Conservation (phyloP, 495 filamentous ascomycete species). For the Hamigera avellanea region DNA sequence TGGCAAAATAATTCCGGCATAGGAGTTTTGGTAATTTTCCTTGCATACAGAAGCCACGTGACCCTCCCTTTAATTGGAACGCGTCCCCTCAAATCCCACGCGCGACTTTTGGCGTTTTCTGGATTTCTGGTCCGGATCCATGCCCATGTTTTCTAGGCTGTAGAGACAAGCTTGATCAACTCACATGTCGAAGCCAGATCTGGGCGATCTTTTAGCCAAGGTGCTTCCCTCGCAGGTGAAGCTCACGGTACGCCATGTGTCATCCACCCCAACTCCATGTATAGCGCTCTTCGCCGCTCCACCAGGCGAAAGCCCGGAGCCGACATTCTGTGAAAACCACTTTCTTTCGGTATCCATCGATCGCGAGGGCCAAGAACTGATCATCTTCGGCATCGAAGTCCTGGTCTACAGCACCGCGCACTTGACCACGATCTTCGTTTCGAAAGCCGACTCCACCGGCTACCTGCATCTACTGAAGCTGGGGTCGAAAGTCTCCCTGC, state of each 20-base stretch:
- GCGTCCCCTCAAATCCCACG: background rate
- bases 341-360: constrained; percentile 67
- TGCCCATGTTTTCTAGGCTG: background rate
- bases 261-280: constrained; percentile 65
- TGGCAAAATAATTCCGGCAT: background rate
- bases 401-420: constrained; percentile 59
- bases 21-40: no score
- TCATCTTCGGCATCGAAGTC: constrained; percentile 58
- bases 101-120: background rate
- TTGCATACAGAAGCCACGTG: background rate
- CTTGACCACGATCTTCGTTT: constrained; percentile 82
- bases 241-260: constrained; percentile 76
- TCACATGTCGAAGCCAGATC: constrained; percentile 22
- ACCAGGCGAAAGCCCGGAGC: constrained; percentile 51
- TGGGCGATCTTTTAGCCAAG: constrained; percentile 46
- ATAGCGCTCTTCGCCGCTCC: constrained; percentile 69
- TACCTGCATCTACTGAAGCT: constrained; percentile 58
- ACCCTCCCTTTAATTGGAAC: background rate
- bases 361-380: constrained; percentile 28
- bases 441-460: constrained; percentile 94
- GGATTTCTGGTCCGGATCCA: no score
- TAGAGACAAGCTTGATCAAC: background rate
- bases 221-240: constrained; percentile 57
- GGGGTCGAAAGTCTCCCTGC: constrained; percentile 53
- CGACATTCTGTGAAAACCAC: constrained; percentile 80